Conservation (phyloP, 2,329 filamentous ascomycete species). For the Phialemoniopsis sp. region DNA sequence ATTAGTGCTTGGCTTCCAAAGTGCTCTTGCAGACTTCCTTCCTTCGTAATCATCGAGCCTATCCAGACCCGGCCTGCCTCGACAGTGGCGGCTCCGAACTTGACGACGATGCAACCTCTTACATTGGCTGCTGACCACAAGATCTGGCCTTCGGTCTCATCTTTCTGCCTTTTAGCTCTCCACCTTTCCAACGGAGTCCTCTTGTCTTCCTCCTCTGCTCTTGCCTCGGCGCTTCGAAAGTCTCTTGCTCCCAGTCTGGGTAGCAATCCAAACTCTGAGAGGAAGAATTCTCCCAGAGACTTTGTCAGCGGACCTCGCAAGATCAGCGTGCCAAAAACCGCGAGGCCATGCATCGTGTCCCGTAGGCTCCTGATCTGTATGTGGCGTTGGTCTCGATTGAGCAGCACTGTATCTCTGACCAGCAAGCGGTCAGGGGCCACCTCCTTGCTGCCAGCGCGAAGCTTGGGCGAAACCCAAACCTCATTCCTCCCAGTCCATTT, state of each 20-base stretch:
- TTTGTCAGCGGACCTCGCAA: slow-evolving; percentile 70
- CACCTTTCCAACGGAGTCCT: slow-evolving; percentile 41
- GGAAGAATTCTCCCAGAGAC: slow-evolving; percentile 66
- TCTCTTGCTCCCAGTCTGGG: slow-evolving; percentile 81
- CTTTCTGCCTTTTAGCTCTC: slow-evolving; percentile 49
- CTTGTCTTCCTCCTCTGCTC: slow-evolving; percentile 30
- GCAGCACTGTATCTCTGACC: slow-evolving; percentile 78
- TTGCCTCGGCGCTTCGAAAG: slow-evolving; percentile 57
- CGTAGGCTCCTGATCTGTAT: slow-evolving; percentile 36
- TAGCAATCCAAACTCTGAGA: slow-evolving; percentile 71
- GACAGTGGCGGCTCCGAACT: slow-evolving; percentile 79
- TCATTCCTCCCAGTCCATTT: slow-evolving; percentile 85
- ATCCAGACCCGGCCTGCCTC: slow-evolving; percentile 82
- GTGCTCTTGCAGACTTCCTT: slow-evolving; percentile 64
- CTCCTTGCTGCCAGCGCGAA: slow-evolving; percentile 16
- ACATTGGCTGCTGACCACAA: slow-evolving; percentile 81
- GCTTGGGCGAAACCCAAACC: slow-evolving; percentile 52
- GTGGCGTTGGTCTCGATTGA: slow-evolving; percentile 52
- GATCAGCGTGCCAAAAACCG: slow-evolving; percentile 81
- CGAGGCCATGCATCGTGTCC: slow-evolving; percentile 68
- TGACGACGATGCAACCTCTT: slow-evolving; percentile 82
- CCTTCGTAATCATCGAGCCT: slow-evolving; percentile 65
- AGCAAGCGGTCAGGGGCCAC: slow-evolving; percentile 50
- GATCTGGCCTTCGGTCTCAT: slow-evolving; percentile 57
- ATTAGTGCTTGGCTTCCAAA: slow-evolving; percentile 82